Conservation (phyloP, 768 basidiomycete genomes). For the Suillus ampliporus region DNA sequence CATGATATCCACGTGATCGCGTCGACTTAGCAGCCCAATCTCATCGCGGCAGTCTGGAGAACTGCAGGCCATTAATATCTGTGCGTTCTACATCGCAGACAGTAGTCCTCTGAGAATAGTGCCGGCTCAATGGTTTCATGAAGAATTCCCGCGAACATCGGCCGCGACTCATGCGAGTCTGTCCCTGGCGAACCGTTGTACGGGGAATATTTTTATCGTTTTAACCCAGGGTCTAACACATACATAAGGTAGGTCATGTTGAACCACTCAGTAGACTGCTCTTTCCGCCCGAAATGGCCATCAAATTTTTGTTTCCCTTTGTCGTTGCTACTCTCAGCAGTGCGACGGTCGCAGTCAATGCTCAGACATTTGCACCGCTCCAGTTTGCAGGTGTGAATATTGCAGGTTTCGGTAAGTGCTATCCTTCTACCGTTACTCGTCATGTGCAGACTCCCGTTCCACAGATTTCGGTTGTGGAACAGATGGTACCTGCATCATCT, state of each 20-base stretch:
- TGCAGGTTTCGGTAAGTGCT: constrained; percentile 48
- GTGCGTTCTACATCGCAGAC: background rate
- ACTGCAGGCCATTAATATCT: background rate
- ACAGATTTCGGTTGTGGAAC: constrained; percentile 53
- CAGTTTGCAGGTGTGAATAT: constrained; percentile 56
- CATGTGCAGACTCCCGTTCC: background rate
- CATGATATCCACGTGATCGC: constrained; percentile 7
- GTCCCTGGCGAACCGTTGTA: constrained; percentile 10
- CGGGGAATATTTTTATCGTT: constrained; percentile 14
- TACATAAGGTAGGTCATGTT: constrained; percentile 16
- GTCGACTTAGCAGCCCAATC: background rate
- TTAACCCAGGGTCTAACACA: background rate
- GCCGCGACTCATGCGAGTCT: background rate
- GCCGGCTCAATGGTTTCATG: background rate
- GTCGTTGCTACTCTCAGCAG: constrained; percentile 15
- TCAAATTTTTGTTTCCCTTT: constrained; percentile 22
- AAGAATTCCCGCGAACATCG: constrained; percentile 3
- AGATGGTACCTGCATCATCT: constrained; percentile 48
- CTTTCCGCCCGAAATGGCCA: constrained; percentile 20
- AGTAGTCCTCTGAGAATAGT: background rate
- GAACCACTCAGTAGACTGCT: background rate
- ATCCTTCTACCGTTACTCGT: background rate
- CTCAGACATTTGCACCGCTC: constrained; percentile 29
- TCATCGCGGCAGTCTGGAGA: background rate
- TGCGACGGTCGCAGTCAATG: constrained; percentile 20